phyloP scores from a whole-genome alignment of 2,329 filamentous ascomycete species.

The Sporothrix brunneoviolacea region DNA sequence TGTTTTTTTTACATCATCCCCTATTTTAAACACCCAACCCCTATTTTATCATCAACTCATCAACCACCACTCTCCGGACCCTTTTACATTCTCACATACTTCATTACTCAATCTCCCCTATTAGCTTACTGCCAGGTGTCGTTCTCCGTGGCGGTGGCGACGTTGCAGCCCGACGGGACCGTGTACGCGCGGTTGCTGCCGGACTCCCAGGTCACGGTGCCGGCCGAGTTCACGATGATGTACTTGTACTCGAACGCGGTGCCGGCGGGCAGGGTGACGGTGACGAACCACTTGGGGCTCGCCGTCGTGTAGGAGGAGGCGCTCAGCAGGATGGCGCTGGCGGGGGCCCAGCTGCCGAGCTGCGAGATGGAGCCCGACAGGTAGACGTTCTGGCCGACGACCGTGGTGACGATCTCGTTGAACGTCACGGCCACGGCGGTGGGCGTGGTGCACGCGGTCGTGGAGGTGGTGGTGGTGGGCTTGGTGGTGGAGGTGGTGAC shows the following conservation, averaged over 20 bases:
- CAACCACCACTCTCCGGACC: no score
- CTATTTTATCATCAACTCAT: no score
- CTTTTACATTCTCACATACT: no score
- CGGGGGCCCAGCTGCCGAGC: slow-evolving; percentile 57
- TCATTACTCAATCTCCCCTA: no score
- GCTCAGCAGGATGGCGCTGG: slow-evolving; percentile 47
- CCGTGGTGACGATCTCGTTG: slow-evolving; percentile 49
- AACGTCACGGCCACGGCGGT: slow-evolving; percentile 58
- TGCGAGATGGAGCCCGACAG: slow-evolving; percentile 52
- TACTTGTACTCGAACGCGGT: slow-evolving; percentile 61
- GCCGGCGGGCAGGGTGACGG: slow-evolving; percentile 49
- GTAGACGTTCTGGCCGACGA: slow-evolving; percentile 58
- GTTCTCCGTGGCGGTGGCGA: slow-evolving; percentile 3
- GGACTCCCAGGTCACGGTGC: slow-evolving; percentile 56
- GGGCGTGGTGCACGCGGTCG: slow-evolving; percentile 17
- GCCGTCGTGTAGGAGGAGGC: slow-evolving; percentile 52
- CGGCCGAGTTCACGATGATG: slow-evolving; percentile 50
- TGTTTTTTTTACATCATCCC: no score
- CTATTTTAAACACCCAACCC: no score
- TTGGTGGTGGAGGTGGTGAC: background rate
- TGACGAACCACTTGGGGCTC: slow-evolving; percentile 56
- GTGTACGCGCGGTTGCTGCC: slow-evolving; percentile 47
- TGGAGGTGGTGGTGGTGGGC: background rate
- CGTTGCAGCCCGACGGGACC: slow-evolving; percentile 15
- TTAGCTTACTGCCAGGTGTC: slow-evolving; percentile 12